Evolutionary conservation across 2,329 filamentous ascomycete species (phyloP), one percentile per base, ranked within the genome.

Genomic region (Verruconis gallopava): DNA sequence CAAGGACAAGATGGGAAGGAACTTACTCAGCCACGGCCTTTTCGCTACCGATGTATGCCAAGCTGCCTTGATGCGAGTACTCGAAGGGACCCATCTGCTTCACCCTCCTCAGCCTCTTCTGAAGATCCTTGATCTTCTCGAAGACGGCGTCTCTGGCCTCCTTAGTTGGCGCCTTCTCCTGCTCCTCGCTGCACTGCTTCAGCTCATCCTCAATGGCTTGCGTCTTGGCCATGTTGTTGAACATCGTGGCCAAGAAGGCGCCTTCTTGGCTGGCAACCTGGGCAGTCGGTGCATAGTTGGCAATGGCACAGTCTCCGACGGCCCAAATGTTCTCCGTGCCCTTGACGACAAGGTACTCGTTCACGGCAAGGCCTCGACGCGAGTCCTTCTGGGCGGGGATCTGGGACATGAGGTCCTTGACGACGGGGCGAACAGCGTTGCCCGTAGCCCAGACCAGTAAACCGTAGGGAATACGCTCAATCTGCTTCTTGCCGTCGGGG

Each of bases 201-300:
- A 98, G 75, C 57, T 88, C 75, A 25, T 62, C 53, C 69, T 96
- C 86, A 49, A 95, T 77, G 39, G 72, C 68, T 56, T 93, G 81
- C 2, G 85, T 93, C 75, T 88, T 93, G 60, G 88, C 91, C 85
- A 96, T 94, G 64, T 91, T 93, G 73, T 98, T 98, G 73, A 98
- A 95, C 47, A 98, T 77, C 49, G 85, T 79, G 32, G 86, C 91
- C 28, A 98, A 75, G 77, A 96, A 98, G 56, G 77, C 79, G 57
- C 91, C 91, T 67, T 98, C 91, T 67, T 98, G 91, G 6, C 83
- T 77, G 44, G 91, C 91, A 37, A 98, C 91, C 71, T 98, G 91
- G 21, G 91, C 91, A 5, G 91, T 98, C 25, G 91, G 91, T 21
- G 91, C 91, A 60, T 98, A 98, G 62, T 93, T 93, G 52, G 91